These are phyloP conservation scores for Cytospora paraplurivora DNA, from an alignment of 2,329 filamentous ascomycete genomes.

Conservation along the genomic window DNA sequence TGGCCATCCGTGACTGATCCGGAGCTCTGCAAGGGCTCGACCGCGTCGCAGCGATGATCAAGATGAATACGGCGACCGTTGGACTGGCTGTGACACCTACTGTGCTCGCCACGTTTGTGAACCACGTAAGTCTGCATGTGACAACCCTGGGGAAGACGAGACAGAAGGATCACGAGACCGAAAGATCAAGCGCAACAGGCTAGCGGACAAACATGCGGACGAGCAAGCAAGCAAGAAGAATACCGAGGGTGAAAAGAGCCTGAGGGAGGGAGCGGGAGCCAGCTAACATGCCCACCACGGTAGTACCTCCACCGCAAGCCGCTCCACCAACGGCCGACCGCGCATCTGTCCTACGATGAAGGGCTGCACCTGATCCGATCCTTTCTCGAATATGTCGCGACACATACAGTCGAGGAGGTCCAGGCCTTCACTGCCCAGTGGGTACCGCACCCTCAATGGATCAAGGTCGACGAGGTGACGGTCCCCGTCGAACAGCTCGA, in stretches of 20 bases:
- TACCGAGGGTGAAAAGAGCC: background rate
- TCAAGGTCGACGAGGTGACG: conserved; percentile 70
- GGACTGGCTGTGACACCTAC: conserved; percentile 84
- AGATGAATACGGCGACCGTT: conserved; percentile 78
- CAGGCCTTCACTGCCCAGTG: conserved; percentile 90
- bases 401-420: conserved; percentile 89
- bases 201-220: background rate
- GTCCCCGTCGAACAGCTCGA: conserved; percentile 67
- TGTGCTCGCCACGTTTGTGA: conserved; percentile 81
- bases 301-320: conserved; percentile 82
- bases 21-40: conserved; percentile 3
- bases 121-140: conserved; percentile 65
- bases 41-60: conserved; percentile 42
- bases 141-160: background rate
- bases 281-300: background rate
- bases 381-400: conserved; percentile 82
- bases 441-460: conserved; percentile 88
- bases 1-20: background rate
- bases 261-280: background rate
- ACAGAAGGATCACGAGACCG: background rate
- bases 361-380: conserved; percentile 83
- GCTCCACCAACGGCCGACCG: conserved; percentile 77
- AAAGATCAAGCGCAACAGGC: background rate
- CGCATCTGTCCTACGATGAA: conserved; percentile 92
- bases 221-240: background rate